These are phyloP conservation scores for Triangularia setosa DNA, from an alignment of 2,329 filamentous ascomycete genomes.

Conservation along the genomic window DNA sequence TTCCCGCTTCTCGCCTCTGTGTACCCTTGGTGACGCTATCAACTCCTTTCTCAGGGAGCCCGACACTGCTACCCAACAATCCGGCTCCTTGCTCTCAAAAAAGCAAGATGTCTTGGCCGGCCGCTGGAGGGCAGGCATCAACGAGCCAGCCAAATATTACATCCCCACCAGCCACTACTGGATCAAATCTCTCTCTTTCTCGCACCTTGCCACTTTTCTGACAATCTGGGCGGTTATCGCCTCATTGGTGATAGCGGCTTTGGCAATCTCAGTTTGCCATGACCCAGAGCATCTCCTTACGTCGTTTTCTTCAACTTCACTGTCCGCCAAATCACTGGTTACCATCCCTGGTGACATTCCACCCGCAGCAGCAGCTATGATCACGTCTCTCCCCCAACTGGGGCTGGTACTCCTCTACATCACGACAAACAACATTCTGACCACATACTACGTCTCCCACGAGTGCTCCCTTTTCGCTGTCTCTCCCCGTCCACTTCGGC, in stretches of 20 bases:
- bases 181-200: constrained; percentile 40
- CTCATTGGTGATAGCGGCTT: constrained; percentile 37
- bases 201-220: constrained; percentile 41
- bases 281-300: constrained; percentile 33
- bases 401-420: constrained; percentile 47
- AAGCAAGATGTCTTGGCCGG: constrained; percentile 43
- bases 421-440: constrained; percentile 43
- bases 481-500: constrained; percentile 37
- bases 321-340: constrained; percentile 29
- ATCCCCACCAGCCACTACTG: constrained; percentile 40
- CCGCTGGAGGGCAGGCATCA: constrained; percentile 35
- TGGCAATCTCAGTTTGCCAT: constrained; percentile 35
- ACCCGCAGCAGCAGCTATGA: constrained; percentile 32
- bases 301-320: constrained; percentile 37
- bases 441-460: constrained; percentile 47
- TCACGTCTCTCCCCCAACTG: constrained; percentile 47
- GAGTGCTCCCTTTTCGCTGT: constrained; percentile 45
- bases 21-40: constrained; percentile 50
- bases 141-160: constrained; percentile 42
- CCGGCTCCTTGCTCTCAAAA: constrained; percentile 42
- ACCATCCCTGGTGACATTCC: constrained; percentile 20
- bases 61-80: constrained; percentile 38
- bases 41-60: constrained; percentile 45
- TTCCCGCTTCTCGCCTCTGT: constrained; percentile 40
- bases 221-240: constrained; percentile 38